Percentiles rank a stretch among this genome's conserved stretches.
phyloP scores from a whole-genome alignment of 371 early-diverging fungal species.

The Thermomucor indicae-seudaticae region DNA sequence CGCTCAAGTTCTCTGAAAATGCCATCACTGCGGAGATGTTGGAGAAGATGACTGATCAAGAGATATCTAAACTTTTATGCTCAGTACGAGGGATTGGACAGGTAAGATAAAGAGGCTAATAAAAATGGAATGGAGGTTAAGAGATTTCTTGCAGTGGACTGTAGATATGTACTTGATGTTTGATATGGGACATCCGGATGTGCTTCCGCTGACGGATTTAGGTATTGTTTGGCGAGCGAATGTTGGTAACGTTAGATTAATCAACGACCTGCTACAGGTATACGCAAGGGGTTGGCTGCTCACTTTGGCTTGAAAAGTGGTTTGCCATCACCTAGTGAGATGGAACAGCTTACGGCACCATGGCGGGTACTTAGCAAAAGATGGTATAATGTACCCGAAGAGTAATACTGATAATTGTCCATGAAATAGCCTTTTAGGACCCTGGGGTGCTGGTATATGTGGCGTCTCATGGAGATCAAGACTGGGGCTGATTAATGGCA shows the following conservation, averaged over 20 bases:
- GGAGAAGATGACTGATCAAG: conserved; percentile 35
- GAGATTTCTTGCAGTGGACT: conserved; percentile 38
- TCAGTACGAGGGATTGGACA: conserved; percentile 54
- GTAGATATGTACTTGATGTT: conserved; percentile 59
- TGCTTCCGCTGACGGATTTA: conserved; percentile 55
- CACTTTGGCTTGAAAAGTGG: conserved; percentile 34
- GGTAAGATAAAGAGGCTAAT: conserved; percentile 15
- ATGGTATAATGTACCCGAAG: neutral
- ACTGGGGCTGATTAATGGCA: conserved; percentile 4
- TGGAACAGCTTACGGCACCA: conserved; percentile 36
- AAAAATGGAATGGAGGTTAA: too few relatives aligned
- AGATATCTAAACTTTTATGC: conserved; percentile 35
- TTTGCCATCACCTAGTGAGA: conserved; percentile 31
- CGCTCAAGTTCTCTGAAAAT: conserved; percentile 40
- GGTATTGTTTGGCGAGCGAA: conserved; percentile 9
- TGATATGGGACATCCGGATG: conserved; percentile 49
- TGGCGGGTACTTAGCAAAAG: conserved; percentile 30
- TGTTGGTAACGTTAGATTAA: neutral
- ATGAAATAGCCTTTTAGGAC: conserved; percentile 37
- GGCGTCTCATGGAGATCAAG: conserved; percentile 31
- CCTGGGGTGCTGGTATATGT: conserved; percentile 50
- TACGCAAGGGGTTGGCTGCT: conserved; percentile 47
- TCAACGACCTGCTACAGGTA: conserved; percentile 2
- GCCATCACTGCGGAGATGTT: conserved; percentile 31
- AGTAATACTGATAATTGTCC: neutral